Evolutionary conservation across 352 stramenopile genomes (phyloP).

Genomic region (Globisporangium nodosum): DNA sequence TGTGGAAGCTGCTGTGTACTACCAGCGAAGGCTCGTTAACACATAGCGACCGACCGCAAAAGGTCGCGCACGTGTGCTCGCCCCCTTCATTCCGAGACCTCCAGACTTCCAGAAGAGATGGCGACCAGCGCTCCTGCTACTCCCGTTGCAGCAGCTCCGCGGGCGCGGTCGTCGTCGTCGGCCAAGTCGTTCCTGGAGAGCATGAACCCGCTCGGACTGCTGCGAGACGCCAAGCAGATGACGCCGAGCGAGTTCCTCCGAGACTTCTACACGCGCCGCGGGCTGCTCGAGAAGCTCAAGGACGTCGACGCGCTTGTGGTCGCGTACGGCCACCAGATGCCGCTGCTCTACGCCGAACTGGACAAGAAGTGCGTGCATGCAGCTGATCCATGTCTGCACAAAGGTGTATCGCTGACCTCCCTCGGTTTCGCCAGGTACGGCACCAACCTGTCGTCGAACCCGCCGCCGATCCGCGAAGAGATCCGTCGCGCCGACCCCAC

Average conservation of each 20-base stretch:
- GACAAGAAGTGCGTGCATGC: slow-evolving; percentile 52
- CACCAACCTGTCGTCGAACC: slow-evolving; percentile 43
- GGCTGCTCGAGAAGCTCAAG: slow-evolving; percentile 58
- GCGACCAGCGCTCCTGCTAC: not conserved
- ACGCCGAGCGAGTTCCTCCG: slow-evolving; percentile 58
- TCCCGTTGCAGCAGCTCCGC: not conserved
- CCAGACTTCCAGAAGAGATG: too few relatives aligned
- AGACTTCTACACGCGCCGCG: slow-evolving; percentile 66
- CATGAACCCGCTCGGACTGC: slow-evolving; percentile 49
- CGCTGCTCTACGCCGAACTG: slow-evolving; percentile 50
- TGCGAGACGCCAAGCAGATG: slow-evolving; percentile 45
- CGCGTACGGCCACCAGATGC: slow-evolving; percentile 46
- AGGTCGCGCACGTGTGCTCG: too few relatives aligned
- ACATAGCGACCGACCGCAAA: too few relatives aligned
- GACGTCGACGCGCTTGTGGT: slow-evolving; percentile 60
- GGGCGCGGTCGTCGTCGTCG: slow-evolving; percentile 1
- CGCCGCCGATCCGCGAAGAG: slow-evolving; percentile 37
- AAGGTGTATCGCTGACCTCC: not conserved
- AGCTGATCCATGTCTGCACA: not conserved
- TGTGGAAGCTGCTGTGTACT: too few relatives aligned
- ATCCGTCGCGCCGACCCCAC: slow-evolving; percentile 17
- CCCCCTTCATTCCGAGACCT: too few relatives aligned
- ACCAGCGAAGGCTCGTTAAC: too few relatives aligned
- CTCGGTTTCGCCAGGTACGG: slow-evolving; percentile 35
- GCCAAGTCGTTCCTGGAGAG: slow-evolving; percentile 38